Conservation (phyloP, 768 basidiomycete species). For the Leucogyrophana mollusca region DNA sequence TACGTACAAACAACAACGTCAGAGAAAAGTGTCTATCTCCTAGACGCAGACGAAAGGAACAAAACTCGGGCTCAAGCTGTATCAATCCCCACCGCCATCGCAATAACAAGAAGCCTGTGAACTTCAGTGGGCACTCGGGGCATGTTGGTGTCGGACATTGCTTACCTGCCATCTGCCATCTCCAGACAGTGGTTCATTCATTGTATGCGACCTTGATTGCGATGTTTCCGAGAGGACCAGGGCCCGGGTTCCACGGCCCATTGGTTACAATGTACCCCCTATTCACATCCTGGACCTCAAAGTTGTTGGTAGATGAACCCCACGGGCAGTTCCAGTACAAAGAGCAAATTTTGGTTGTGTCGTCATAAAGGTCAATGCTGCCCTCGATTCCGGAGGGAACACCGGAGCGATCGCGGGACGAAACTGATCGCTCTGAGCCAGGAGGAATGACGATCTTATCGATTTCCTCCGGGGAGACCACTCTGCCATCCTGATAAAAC, state of each 20-base stretch:
- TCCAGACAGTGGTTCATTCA: neutral
- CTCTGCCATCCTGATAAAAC: slow-evolving; percentile 2
- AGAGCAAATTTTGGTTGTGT: slow-evolving; percentile 3
- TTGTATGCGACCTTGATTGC: neutral
- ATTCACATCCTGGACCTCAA: neutral
- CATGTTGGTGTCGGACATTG: too few species aligned
- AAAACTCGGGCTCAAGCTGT: too few species aligned
- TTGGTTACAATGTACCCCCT: neutral
- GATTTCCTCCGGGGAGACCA: slow-evolving; percentile 1
- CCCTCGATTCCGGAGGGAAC: slow-evolving; percentile 10
- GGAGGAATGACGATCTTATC: slow-evolving; percentile 2
- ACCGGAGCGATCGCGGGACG: slow-evolving; percentile 5
- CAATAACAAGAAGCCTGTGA: too few species aligned
- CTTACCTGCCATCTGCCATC: too few species aligned
- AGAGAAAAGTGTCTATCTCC: too few species aligned
- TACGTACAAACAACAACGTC: too few species aligned
- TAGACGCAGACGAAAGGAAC: too few species aligned
- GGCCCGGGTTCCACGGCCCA: neutral
- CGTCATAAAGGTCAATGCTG: slow-evolving; percentile 7
- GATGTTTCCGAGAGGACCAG: neutral
- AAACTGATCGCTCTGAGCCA: neutral
- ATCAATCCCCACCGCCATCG: too few species aligned
- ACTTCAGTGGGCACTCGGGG: too few species aligned
- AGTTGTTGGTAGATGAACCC: slow-evolving; percentile 5
- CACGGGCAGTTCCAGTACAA: slow-evolving; percentile 13